A percentile compares a stretch with the other conserved stretches of the same genome.
These are phyloP conservation scores for Yamadazyma diddensiae DNA, from an alignment of 1,139 yeast genomes.

Conservation along the genomic window DNA sequence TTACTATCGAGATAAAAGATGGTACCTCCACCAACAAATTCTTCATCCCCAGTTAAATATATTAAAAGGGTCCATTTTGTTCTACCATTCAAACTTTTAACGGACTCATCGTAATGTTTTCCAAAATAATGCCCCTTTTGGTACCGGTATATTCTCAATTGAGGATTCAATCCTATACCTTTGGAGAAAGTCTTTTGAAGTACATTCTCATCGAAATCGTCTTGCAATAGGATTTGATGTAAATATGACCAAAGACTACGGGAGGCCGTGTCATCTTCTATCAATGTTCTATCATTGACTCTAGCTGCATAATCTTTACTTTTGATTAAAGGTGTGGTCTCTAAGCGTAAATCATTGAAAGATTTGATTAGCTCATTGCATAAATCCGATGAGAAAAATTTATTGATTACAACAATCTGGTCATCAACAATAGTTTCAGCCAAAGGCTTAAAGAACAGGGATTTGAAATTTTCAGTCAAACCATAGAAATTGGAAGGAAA, in stretches of 20 bases:
- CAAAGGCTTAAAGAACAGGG: constrained; percentile 31
- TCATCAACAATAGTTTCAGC: constrained; percentile 29
- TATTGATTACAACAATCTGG: constrained; percentile 48
- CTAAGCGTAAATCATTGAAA: constrained; percentile 34
- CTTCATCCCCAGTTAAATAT: constrained; percentile 57
- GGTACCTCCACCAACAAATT: constrained; percentile 63
- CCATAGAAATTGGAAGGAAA: constrained; percentile 30
- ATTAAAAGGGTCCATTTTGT: constrained; percentile 63
- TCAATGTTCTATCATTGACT: constrained; percentile 50
- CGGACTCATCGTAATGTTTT: constrained; percentile 63
- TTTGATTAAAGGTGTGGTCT: constrained; percentile 49
- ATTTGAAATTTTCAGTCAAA: constrained; percentile 18
- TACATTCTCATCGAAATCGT: constrained; percentile 30
- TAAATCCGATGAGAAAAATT: constrained; percentile 40
- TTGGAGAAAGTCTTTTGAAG: constrained; percentile 24
- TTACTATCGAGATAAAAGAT: constrained; percentile 43
- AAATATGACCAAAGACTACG: constrained; percentile 45
- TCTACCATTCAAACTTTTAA: constrained; percentile 26
- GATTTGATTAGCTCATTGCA: constrained; percentile 45
- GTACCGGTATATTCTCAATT: constrained; percentile 56
- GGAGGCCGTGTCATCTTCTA: constrained; percentile 41
- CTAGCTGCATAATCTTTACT: constrained; percentile 58
- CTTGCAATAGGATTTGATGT: constrained; percentile 26
- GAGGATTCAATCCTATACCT: constrained; percentile 56
- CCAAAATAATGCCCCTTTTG: constrained; percentile 60